phyloP scores from a whole-genome alignment of 768 basidiomycete species.

The Russula sp. region DNA sequence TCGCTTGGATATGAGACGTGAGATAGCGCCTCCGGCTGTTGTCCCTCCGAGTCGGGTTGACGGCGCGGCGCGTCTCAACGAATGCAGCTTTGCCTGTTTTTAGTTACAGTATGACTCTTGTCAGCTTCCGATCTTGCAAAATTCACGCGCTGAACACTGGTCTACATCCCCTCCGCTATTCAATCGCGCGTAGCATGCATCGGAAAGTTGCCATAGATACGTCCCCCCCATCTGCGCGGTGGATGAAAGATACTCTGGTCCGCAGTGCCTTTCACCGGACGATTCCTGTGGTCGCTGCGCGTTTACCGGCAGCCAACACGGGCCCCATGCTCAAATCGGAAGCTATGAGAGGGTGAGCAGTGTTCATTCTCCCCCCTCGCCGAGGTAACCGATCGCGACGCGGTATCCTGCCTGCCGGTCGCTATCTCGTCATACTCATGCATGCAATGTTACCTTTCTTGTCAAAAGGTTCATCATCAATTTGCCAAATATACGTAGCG shows the following conservation, averaged over 20 bases:
- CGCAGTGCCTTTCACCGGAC: slow-evolving; percentile 60
- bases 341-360: slow-evolving; percentile 59
- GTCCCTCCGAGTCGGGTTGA: too few relatives aligned
- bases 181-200: slow-evolving; percentile 2
- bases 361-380: background rate
- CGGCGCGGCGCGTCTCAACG: too few relatives aligned
- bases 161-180: background rate
- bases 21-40: background rate
- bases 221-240: slow-evolving; percentile 50
- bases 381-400: slow-evolving; percentile 1
- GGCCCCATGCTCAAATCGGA: slow-evolving; percentile 54
- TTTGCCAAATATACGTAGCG: slow-evolving; percentile 62
- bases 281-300: slow-evolving; percentile 64
- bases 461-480: slow-evolving; percentile 56
- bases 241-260: slow-evolving; percentile 55
- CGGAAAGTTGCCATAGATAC: slow-evolving; percentile 31
- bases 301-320: slow-evolving; percentile 56
- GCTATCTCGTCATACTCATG: background rate
- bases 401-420: background rate
- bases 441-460: background rate
- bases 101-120: slow-evolving; percentile 9
- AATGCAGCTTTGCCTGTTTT: background rate
- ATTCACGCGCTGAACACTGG: background rate
- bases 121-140: background rate
- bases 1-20: background rate